Evolutionary conservation across 257 asterid species (phyloP), one percentile per base, ranked within the genome.

Genomic region (Gynochthodes officinalis): DNA sequence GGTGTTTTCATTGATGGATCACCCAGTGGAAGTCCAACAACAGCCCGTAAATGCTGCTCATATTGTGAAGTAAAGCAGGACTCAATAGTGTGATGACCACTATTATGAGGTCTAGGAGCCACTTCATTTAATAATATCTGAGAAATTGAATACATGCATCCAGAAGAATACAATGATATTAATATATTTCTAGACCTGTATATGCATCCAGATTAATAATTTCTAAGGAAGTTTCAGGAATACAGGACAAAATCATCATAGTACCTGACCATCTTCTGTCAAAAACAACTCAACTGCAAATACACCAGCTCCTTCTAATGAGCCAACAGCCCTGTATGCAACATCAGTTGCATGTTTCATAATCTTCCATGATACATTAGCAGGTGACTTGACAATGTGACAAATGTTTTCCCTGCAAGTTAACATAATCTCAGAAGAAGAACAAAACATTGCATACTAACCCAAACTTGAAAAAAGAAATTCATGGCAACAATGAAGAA

Each of bases 31-130:
- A 92, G 96, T 70, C 99, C 99, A 68, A 89, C 79, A 73, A 92
- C 96, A 78, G 99, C 97, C 70, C 97, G 87, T 78, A 92, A 85
- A 70, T 92, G 99, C 78, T 92, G 98, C 96, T 95, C 98, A 32
- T 32, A 95, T 76, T 95, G 99, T 43, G 99, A 95, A 62, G 99
- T 89, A 64, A 81, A 90, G 84, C 97, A 90, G 54, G 96, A 76
- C 82, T 92, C 98, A 62, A 92, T 95, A 10, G 98, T 90, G 52
- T 95, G 99, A 73, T 95, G 97, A 61, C 99, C 98, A 77, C 99
- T 95, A 67, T 95, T 95, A 75, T 95, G 99, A 82, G 99, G 99
- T 81, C 99, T 84, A 8, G 99, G 99, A 46, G 98, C 99, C 76
- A 95, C 97, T 86, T 95, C 98, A 79, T 95, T 92, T 46, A 95